Evolutionary conservation across 2,329 filamentous ascomycete genomes (phyloP), one percentile per base, ranked within the genome.

Genomic region (Xylariomycetidae sp.): DNA sequence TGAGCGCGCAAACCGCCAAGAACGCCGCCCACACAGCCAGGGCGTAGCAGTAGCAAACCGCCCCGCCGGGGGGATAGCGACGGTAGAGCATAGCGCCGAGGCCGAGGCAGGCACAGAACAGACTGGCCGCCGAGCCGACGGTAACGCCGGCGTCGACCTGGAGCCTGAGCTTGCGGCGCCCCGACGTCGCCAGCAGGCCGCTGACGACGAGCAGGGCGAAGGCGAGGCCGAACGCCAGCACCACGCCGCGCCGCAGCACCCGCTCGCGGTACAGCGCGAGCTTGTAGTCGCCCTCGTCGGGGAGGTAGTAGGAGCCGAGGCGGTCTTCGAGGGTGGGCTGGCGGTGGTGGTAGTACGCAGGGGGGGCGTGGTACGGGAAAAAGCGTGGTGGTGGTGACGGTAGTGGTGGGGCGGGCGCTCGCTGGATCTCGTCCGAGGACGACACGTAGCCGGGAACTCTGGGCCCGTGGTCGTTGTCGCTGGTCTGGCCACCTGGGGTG

Each of bases 141-240:
- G 84, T 68, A 2, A 85, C 81, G 7, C 79, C 84, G 0, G 74
- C 75, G 48, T 89, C 82, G 4, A 90, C 85, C 54, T 85, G 77
- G n/a, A 77, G 67, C 4, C 73, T 68, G 44, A 82, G 67, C 54
- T 74, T 82, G 52, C 77, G 79, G 29, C 74, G 70, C 7, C 83
- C 84, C 1, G 85, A 85, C 10, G 67, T 61, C 19, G 84, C 75
- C 23, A 92, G 70, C 8, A 82, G 66, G 23, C 68, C 68, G 0
- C 82, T 74, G 19, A 90, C 70, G 29, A 71, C 56, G 22, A 87
- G 69, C 7, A 90, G 68, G 6, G 79, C 56, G 22, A 80, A 69
- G 0, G 83, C 72, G 0, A 75, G 69, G 2, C 63, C 59, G 42
- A 84, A 79, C 27, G 69, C 69, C 25, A 64, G 63, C 10, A 74